Percentiles rank a stretch among this genome's conserved stretches.
phyloP scores from a whole-genome alignment of 2,329 filamentous ascomycete genomes.

The Colletotrichum navitas region DNA sequence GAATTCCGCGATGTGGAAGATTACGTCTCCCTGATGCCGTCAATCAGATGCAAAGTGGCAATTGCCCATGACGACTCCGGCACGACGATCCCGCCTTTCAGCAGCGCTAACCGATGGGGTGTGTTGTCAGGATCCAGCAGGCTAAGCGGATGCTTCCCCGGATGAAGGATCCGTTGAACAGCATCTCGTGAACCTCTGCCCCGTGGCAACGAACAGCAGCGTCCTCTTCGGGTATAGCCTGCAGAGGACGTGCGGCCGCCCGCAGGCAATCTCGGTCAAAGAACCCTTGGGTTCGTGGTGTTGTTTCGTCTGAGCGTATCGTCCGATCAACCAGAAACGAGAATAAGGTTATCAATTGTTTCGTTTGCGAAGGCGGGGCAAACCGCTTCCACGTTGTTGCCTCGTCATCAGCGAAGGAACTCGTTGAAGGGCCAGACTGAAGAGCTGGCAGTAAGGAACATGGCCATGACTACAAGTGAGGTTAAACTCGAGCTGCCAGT shows the following conservation, averaged over 20 bases:
- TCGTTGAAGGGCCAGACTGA: background rate
- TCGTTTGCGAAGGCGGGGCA: slow-evolving; percentile 1
- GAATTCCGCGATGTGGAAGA: background rate
- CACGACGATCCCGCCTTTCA: background rate
- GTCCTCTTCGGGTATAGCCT: background rate
- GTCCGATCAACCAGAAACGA: slow-evolving; percentile 28
- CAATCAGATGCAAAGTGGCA: background rate
- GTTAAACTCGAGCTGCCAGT: background rate
- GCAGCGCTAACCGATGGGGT: background rate
- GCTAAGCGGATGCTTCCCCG: background rate
- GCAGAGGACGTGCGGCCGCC: background rate
- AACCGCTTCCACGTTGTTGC: background rate
- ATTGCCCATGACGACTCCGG: background rate
- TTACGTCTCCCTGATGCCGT: background rate
- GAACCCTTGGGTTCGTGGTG: background rate
- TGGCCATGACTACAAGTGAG: background rate
- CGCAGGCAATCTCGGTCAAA: background rate
- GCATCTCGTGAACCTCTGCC: background rate
- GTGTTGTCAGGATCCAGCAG: background rate
- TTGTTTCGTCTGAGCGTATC: slow-evolving; percentile 29
- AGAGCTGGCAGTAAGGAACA: background rate
- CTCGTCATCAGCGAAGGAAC: background rate
- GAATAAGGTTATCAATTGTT: slow-evolving; percentile 23
- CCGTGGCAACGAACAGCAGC: too few species aligned
- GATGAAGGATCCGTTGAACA: background rate